Evolutionary conservation across 345 rosid genomes (phyloP).

Genomic region (Eucalyptus decipiens): DNA sequence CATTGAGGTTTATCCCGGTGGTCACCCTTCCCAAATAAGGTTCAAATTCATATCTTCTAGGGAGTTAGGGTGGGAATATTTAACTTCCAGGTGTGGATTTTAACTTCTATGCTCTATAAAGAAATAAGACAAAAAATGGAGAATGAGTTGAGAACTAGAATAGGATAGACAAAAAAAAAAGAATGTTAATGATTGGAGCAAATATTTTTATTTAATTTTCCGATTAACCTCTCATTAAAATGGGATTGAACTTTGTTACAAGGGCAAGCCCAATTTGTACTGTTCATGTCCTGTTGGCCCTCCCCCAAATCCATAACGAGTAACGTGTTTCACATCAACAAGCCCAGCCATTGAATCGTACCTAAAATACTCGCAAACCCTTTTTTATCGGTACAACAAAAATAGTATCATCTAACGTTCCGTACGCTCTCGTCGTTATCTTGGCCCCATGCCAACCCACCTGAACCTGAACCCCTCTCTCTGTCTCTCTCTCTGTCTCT

Average conservation of each 20-base stretch:
- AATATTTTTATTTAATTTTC: neutral
- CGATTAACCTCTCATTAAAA: neutral
- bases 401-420: neutral
- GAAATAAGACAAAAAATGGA: fast-evolving
- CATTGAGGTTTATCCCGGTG: fast-evolving
- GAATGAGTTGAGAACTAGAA: too few relatives aligned
- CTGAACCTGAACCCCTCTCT: neutral
- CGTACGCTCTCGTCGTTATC: neutral
- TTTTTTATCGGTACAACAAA: neutral
- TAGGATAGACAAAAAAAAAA: too few relatives aligned
- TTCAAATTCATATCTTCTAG: too few relatives aligned
- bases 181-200: neutral
- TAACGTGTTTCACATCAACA: neutral
- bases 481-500: neutral
- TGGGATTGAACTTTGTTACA: neutral
- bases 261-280: neutral
- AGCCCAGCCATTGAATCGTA: neutral
- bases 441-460: neutral
- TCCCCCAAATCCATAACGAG: neutral
- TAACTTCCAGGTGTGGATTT: fast-evolving
- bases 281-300: neutral
- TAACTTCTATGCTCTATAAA: fast-evolving
- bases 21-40: fast-evolving
- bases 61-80: fast-evolving
- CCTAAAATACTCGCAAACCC: neutral